Base-by-base conservation (phyloP, 2,329 filamentous ascomycete species). In the Claviceps sp. region DNA sequence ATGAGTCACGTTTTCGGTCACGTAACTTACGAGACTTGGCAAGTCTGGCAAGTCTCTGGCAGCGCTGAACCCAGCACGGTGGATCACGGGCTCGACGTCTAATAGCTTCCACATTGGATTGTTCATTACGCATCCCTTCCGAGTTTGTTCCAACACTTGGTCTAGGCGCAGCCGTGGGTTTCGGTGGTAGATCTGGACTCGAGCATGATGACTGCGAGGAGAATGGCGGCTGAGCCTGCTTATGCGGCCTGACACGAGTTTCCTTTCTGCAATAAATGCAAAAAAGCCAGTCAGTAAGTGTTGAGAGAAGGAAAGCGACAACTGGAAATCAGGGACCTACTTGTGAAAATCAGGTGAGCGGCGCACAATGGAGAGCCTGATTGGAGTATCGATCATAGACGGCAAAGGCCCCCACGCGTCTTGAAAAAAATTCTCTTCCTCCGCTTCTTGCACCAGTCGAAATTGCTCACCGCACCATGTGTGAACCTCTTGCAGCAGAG, bases 391-490 rank as follows among this genome's bases (percentile, higher is more conserved):
- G 8, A 14, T 13, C 2, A 48, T 9, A 7, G 48, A 40, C 13
- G 34, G n/a, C 2, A 45, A 8, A 11, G 34, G 20, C 6, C 48
- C 48, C 20, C 5, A 18, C n/a, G 43, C 20, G 26, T 47, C 48
- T 40, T 48, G 37, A 11, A 48, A 37, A 18, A 20, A 24, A 14
- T 38, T n/a, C n/a, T n/a, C n/a, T 24, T 24, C 20, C 26, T 50
- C 42, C 30, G 43, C 37, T n/a, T 41, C 47, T 16, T 42, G 30
- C 47, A 59, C 40, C 3, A 38, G 20, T 1, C 53, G 38, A 47
- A 60, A 61, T 18, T 57, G 54, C n/a, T 38, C 41, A 4, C 48
- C 9, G 6, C 64, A 55, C 55, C 58, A 63, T 1, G 26, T 5
- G 18, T 49, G 34, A 18, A 66, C 51, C 8, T 56, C 38, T 0